phyloP scores from a whole-genome alignment of 352 stramenopile genomes.

The Globisporangium splendens region DNA sequence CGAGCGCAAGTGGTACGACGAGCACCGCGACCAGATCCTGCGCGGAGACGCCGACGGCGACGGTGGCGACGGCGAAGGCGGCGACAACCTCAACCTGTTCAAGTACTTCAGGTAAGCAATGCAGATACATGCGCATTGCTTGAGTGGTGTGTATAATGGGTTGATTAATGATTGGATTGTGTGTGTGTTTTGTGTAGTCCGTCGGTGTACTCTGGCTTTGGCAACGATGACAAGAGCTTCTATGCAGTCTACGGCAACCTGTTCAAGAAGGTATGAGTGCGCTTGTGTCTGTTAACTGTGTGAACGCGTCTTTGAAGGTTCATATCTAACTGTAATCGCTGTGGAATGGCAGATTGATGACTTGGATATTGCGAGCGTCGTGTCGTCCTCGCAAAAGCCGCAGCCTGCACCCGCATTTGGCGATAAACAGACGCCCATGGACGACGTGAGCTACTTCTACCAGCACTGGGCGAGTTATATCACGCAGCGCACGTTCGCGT shows the following conservation, averaged over 20 bases:
- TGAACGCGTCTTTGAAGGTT: not conserved
- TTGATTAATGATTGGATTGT: slow-evolving; percentile 6
- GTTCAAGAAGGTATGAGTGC: slow-evolving; percentile 49
- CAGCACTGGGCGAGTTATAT: slow-evolving; percentile 78
- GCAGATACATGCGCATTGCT: not conserved
- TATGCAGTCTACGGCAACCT: slow-evolving; percentile 70
- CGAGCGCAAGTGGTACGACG: slow-evolving; percentile 88
- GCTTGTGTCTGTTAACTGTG: slow-evolving; percentile 1
- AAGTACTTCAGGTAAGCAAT: slow-evolving; percentile 65
- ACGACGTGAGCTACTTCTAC: slow-evolving; percentile 71
- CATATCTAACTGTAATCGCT: slow-evolving; percentile 1
- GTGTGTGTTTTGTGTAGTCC: slow-evolving; percentile 21
- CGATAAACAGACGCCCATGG: slow-evolving; percentile 29
- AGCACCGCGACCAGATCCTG: slow-evolving; percentile 85
- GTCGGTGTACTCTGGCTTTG: slow-evolving; percentile 76
- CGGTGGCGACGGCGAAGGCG: slow-evolving; percentile 23
- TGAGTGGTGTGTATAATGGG: not conserved
- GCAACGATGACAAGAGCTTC: slow-evolving; percentile 68
- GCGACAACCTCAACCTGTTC: slow-evolving; percentile 66
- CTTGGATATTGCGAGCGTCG: slow-evolving; percentile 40
- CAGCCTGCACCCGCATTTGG: slow-evolving; percentile 47
- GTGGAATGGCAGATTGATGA: slow-evolving; percentile 53
- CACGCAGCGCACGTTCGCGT: slow-evolving; percentile 68
- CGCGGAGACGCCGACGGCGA: slow-evolving; percentile 49
- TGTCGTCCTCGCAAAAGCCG: slow-evolving; percentile 2